phyloP scores from a whole-genome alignment of 2,329 filamentous ascomycete genomes.

The Exophiala viscosa region DNA sequence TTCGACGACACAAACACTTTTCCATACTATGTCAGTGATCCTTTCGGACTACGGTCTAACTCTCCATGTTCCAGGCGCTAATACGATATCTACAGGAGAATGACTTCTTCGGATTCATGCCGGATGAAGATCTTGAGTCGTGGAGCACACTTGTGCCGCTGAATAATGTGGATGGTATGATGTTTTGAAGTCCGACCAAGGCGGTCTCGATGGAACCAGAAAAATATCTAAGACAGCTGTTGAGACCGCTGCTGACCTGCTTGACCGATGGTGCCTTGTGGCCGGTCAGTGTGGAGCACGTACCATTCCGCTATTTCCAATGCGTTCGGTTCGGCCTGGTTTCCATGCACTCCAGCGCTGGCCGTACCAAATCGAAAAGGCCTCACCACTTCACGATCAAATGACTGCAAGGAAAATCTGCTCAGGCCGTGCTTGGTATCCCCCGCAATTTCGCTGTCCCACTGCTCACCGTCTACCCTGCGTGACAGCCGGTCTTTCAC shows the following conservation, averaged over 20 bases:
- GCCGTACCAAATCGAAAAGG: too few relatives aligned
- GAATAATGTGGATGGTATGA: background rate
- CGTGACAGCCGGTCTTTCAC: too few relatives aligned
- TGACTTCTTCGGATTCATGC: background rate
- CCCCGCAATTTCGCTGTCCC: too few relatives aligned
- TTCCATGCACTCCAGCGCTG: too few relatives aligned
- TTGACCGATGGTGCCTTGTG: background rate
- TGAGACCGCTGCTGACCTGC: background rate
- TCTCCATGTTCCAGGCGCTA: background rate
- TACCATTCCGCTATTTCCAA: too few relatives aligned
- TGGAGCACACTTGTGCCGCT: conserved; percentile 2
- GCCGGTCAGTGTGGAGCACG: too few relatives aligned
- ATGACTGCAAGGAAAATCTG: too few relatives aligned
- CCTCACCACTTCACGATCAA: too few relatives aligned
- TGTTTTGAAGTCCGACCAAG: background rate
- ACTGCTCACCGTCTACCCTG: too few relatives aligned
- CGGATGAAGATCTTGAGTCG: background rate
- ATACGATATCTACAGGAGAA: conserved; percentile 2
- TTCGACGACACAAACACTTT: background rate
- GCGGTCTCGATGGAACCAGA: too few relatives aligned
- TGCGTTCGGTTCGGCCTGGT: too few relatives aligned
- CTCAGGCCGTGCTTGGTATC: too few relatives aligned
- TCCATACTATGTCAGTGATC: background rate
- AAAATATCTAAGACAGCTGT: background rate
- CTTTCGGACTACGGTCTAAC: background rate